phyloP scores from a whole-genome alignment of 129 eudicot genomes.

The Helichrysum umbraculigerum region DNA sequence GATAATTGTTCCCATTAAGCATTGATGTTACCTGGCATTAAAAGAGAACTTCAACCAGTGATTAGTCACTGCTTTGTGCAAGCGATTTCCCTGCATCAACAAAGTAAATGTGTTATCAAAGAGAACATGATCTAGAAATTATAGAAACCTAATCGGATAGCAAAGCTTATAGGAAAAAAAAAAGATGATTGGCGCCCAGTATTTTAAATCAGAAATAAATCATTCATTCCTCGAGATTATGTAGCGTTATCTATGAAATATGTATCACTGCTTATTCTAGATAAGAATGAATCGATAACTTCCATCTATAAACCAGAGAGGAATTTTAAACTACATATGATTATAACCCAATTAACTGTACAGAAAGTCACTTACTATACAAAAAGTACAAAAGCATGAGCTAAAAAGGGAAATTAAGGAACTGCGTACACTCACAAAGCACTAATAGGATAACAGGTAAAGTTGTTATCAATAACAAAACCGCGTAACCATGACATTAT shows the following conservation, averaged over 20 bases:
- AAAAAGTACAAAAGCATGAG: not conserved
- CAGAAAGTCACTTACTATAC: not conserved
- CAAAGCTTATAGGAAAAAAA: not conserved
- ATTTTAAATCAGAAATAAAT: not conserved
- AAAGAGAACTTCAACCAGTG: slow-evolving; percentile 87
- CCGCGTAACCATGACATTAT: not conserved
- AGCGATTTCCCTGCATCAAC: slow-evolving; percentile 68
- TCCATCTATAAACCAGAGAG: not conserved
- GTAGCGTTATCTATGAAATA: not conserved
- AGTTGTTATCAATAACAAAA: not conserved
- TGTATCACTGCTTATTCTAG: not conserved
- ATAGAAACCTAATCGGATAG: not conserved
- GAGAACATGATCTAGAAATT: not conserved
- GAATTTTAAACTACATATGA: not conserved
- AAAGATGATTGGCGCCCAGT: no score
- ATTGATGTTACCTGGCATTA: slow-evolving; percentile 68
- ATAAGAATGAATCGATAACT: no score
- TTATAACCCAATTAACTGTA: not conserved
- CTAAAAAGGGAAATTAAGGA: not conserved
- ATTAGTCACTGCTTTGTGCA: slow-evolving; percentile 75
- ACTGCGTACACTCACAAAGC: not conserved
- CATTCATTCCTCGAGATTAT: not conserved
- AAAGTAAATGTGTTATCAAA: slow-evolving; percentile 10
- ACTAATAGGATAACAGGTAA: not conserved
- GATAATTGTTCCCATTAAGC: slow-evolving; percentile 11